Evolutionary conservation across 192 early-diverging fungal species (phyloP).

Genomic region (Coemansia sp.): DNA sequence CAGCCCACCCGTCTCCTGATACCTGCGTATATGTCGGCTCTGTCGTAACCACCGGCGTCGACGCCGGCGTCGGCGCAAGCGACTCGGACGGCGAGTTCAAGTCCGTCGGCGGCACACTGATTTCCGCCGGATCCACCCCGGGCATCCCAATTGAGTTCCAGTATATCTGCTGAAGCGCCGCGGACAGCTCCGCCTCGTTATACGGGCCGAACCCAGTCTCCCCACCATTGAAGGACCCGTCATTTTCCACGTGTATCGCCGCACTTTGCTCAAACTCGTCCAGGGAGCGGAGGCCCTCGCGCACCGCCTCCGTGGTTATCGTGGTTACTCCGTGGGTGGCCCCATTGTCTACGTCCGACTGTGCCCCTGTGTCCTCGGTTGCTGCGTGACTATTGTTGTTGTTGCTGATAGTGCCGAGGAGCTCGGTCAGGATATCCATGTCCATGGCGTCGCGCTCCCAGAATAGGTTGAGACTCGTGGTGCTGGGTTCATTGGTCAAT

Average conservation of each 20-base stretch:
- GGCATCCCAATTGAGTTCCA: conserved; percentile 34
- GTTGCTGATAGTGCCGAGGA: background rate
- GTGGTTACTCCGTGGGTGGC: too few species aligned
- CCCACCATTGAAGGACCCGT: background rate
- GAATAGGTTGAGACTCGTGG: background rate
- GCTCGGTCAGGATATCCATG: background rate
- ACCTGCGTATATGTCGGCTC: background rate
- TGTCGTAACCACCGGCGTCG: background rate
- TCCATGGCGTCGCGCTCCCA: background rate
- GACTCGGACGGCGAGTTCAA: background rate
- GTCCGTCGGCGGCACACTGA: conserved; percentile 1
- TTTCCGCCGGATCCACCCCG: background rate
- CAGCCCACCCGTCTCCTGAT: too few species aligned
- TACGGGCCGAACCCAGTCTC: conserved; percentile 16
- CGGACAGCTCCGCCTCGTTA: conserved; percentile 43
- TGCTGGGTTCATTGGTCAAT: too few species aligned
- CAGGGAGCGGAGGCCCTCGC: conserved; percentile 32
- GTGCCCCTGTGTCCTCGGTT: background rate
- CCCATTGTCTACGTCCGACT: background rate
- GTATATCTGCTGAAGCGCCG: conserved; percentile 46
- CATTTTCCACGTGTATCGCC: conserved; percentile 12
- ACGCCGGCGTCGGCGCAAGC: conserved; percentile 18
- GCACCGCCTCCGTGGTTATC: conserved; percentile 34
- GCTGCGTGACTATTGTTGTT: background rate
- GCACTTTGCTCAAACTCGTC: conserved; percentile 45